Percentiles rank a stretch among this genome's conserved stretches.
phyloP scores from a whole-genome alignment of 1,284 basidiomycete species.

The Caloboletus firmus region DNA sequence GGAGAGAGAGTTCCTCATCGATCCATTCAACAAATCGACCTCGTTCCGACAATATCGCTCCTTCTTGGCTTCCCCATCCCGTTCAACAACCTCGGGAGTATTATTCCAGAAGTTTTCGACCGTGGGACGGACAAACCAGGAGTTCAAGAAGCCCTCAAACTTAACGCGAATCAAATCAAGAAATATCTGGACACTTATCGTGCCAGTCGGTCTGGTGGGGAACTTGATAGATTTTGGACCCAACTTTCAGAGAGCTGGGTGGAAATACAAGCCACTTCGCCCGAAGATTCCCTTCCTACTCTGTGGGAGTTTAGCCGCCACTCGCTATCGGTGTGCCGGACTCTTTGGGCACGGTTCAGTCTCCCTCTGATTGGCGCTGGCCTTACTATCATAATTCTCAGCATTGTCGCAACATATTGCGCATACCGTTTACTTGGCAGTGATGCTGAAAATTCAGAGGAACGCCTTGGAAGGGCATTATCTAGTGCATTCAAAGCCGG shows the following conservation, averaged over 20 bases:
- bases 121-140: slow-evolving; percentile 27
- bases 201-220: slow-evolving; percentile 63
- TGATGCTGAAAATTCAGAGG: slow-evolving; percentile 12
- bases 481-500: slow-evolving; percentile 38
- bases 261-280: slow-evolving; percentile 25
- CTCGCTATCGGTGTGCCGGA: slow-evolving; percentile 72
- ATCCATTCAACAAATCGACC: slow-evolving; percentile 89
- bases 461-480: slow-evolving; percentile 40
- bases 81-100: slow-evolving; percentile 89
- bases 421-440: slow-evolving; percentile 46
- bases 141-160: slow-evolving; percentile 57
- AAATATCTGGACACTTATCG: slow-evolving; percentile 79
- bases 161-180: slow-evolving; percentile 80
- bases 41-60: slow-evolving; percentile 89
- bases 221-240: slow-evolving; percentile 66
- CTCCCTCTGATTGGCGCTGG: slow-evolving; percentile 74
- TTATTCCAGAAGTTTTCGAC: slow-evolving; percentile 91
- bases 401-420: slow-evolving; percentile 48
- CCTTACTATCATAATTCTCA: slow-evolving; percentile 49
- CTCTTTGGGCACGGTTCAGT: slow-evolving; percentile 96
- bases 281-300: slow-evolving; percentile 39
- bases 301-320: slow-evolving; percentile 60
- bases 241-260: slow-evolving; percentile 51
- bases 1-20: slow-evolving; percentile 57
- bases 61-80: slow-evolving; percentile 92